Evolutionary conservation across 192 early-diverging fungal species (phyloP).

Genomic region (Lunasporangiospora selenospora): DNA sequence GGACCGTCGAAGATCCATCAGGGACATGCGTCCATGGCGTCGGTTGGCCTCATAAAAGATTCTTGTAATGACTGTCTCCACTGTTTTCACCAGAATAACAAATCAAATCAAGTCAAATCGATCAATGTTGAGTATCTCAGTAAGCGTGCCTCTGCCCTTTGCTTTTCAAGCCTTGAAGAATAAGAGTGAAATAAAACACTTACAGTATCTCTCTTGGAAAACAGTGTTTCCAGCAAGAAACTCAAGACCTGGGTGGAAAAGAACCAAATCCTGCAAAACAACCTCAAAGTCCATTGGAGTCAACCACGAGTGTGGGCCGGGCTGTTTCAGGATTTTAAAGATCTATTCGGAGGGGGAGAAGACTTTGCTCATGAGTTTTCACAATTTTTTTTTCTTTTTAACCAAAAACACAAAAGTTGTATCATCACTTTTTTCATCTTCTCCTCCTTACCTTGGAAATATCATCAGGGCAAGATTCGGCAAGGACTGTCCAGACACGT

Average conservation of each 20-base stretch:
- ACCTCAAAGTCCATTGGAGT: slow-evolving; percentile 71
- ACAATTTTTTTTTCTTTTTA: slow-evolving; percentile 53
- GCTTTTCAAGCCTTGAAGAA: no score
- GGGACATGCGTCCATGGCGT: slow-evolving; percentile 73
- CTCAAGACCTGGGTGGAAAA: slow-evolving; percentile 87
- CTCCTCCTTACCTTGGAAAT: slow-evolving; percentile 51
- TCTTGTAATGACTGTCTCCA: slow-evolving; percentile 89
- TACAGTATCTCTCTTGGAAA: slow-evolving; percentile 88
- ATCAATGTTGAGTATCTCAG: no score
- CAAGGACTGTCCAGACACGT: slow-evolving; percentile 27
- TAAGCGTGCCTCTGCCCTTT: no score
- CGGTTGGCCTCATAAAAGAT: slow-evolving; percentile 82
- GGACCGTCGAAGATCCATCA: slow-evolving; percentile 76
- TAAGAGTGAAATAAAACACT: slow-evolving; percentile 3
- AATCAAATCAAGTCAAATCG: no score
- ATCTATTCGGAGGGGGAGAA: slow-evolving; percentile 50
- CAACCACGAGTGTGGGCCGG: slow-evolving; percentile 46
- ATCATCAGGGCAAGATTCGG: slow-evolving; percentile 42
- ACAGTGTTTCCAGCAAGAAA: slow-evolving; percentile 81
- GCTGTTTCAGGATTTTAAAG: slow-evolving; percentile 66
- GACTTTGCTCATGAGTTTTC: slow-evolving; percentile 50
- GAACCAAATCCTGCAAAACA: slow-evolving; percentile 83
- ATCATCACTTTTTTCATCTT: no score
- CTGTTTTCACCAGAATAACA: slow-evolving; percentile 41
- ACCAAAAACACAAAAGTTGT: no score